Base-by-base conservation (phyloP, 2,329 filamentous ascomycete genomes). In the Diaporthe sp. region DNA sequence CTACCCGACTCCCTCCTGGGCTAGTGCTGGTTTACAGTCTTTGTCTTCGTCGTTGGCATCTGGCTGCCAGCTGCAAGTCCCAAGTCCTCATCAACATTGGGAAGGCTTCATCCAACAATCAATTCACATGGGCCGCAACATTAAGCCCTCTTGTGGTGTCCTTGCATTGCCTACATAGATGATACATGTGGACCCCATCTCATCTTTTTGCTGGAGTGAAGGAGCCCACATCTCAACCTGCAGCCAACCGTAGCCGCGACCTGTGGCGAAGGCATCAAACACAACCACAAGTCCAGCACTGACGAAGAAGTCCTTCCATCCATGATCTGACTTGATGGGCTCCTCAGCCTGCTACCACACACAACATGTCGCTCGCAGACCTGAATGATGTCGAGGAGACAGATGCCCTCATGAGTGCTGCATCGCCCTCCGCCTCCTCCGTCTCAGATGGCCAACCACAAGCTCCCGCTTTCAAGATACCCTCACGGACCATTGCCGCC, bases 381-480 rank as follows among this genome's bases (percentile, higher is more conserved):
- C 17, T 58, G 28, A 61, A 65, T 17, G 61, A 73, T 39, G n/a
- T 46, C 19, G 75, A 75, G 28, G 75, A 75, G 15, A 70, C 42
- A 9, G 75, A 75, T 57, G 61, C 68, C 8, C 61, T 46, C 10
- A 13, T 59, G 51, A 75, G 68, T 42, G 59, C 55, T 28, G 59
- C 53, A 5, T 72, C 75, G 31, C 37, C 61, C 6, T 42, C 51
- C n/a, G 59, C 69, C 46, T 62, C 68, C 46, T n/a, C 68, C 15
- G 55, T n/a, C n/a, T 72, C 73, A 44, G 42, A 72, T 46, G 65
- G 31, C 17, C 72, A 75, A 44, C 75, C 79, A 13, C 74, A 76
- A 17, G 85, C 86, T 13, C 85, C 85, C 0, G 79, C 77, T 70
- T 84, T 84, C 68, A 79, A 83, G 2, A 81, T 87, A 19, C 84